Base-by-base conservation (phyloP, 108 stramenopile species). In the Thalassiosira profunda region DNA sequence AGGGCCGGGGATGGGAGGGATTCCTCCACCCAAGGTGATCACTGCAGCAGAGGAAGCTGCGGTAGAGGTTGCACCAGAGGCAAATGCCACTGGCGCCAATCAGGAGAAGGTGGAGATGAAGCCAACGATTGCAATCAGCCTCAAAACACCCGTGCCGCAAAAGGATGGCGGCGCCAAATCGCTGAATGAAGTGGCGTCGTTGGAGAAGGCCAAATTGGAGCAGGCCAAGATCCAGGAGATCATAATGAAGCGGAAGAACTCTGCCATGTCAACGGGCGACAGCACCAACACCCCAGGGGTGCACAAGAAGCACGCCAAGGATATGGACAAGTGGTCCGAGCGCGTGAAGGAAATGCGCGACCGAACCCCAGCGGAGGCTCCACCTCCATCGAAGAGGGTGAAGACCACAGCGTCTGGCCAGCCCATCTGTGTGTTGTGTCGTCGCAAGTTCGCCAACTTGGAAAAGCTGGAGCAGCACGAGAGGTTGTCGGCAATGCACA, bases 291-390 rank as follows among this genome's bases (percentile, higher is more conserved):
- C 71, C 34, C 37, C 83, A 65, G 69, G 63, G 42, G 64, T 48
- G 14, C 71, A 87, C 44, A 82, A 89, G 52, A 54, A 83, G 54
- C 83, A 91, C 35, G 74, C 58, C 1, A 64, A 82, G n/a, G 76
- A 90, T 55, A 89, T 94, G 59, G 79, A 80, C 29, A 88, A 86
- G 44, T 94, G 93, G 93, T 79, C 67, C 2, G 83, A 84, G 51
- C 84, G 86, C 25, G 80, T 79, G 31, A 85, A 76, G 17, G 84
- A 89, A 68, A 63, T 75, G 45, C 74, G 71, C 24, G 34, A 66
- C 2, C 59, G 45, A 26, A 10, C 51, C 30, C n/a, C n/a, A n/a
- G n/a, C 14, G 42, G 38, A 49, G 33, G 15, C 25, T 37, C 40
- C n/a, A 10, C 44, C 7, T 2, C 8, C 14, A 17, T 55, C 67